Conservation (phyloP, 805 yeast species). For the Kluyveromyces lactis region DNA sequence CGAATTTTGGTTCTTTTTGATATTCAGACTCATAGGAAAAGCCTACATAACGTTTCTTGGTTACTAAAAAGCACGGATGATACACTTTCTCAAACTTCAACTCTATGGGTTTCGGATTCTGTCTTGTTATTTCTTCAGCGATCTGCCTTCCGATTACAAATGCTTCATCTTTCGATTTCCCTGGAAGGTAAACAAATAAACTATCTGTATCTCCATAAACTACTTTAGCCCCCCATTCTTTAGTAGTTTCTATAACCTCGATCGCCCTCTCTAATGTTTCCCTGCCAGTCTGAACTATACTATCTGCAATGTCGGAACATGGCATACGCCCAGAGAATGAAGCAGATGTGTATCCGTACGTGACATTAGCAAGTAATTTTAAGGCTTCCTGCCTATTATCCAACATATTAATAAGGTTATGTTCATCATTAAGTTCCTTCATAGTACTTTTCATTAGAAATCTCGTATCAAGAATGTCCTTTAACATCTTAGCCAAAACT, state of each 20-base stretch:
- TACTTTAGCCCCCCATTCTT: constrained; percentile 77
- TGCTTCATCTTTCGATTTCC: constrained; percentile 68
- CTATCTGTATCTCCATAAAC: constrained; percentile 98
- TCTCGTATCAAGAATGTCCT: constrained; percentile 74
- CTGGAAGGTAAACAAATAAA: constrained; percentile 83
- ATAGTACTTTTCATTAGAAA: constrained; percentile 71
- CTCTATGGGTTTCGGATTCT: constrained; percentile 73
- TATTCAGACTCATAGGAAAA: constrained; percentile 55
- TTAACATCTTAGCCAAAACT: constrained; percentile 71
- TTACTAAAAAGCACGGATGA: constrained; percentile 71
- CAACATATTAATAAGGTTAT: constrained; percentile 43
- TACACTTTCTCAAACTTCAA: constrained; percentile 91
- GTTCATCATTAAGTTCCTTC: constrained; percentile 42
- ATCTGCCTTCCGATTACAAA: constrained; percentile 66
- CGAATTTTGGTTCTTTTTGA: constrained; percentile 60
- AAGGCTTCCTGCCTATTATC: constrained; percentile 72
- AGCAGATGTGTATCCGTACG: constrained; percentile 94
- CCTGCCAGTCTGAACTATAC: constrained; percentile 85
- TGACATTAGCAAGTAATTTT: constrained; percentile 87
- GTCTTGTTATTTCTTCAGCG: constrained; percentile 51
- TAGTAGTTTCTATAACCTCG: constrained; percentile 49
- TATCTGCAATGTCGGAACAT: constrained; percentile 88
- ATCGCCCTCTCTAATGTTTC: constrained; percentile 73
- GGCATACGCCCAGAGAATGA: constrained; percentile 97
- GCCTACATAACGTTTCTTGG: constrained; percentile 91